Conservation (phyloP, 2,329 filamentous ascomycete genomes). For the Hypoxylon sp. region DNA sequence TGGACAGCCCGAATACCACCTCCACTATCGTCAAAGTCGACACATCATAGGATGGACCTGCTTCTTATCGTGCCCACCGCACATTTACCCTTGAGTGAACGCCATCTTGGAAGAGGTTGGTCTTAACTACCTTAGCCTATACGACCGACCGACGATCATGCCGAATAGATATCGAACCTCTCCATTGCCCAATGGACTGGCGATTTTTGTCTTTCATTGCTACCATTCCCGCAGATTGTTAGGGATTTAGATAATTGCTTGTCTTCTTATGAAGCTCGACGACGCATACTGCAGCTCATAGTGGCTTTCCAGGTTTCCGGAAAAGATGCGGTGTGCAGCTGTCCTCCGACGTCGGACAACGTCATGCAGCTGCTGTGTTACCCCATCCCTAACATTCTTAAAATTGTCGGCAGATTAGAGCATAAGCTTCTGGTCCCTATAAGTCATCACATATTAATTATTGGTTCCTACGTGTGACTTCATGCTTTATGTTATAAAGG, state of each 20-base stretch:
- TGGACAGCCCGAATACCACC: not conserved
- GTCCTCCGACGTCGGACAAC: not conserved
- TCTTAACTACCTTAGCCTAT: conserved; percentile 3
- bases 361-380: not conserved
- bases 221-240: not conserved
- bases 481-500: not conserved
- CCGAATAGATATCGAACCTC: not conserved
- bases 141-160: conserved; percentile 6
- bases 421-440: not conserved
- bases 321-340: conserved; percentile 3
- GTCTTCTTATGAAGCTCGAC: not conserved
- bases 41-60: not conserved
- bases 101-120: not conserved
- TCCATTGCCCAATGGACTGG: not conserved
- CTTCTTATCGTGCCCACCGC: conserved; percentile 7
- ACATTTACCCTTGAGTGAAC: not conserved
- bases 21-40: not conserved
- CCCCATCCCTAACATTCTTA: not conserved
- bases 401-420: not conserved
- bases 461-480: not conserved
- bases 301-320: not conserved
- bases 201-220: not conserved
- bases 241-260: not conserved
- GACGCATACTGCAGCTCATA: not conserved
- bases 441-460: not conserved